A percentile compares a stretch with the other conserved stretches of the same genome.
Evolutionary conservation across 805 yeast species (phyloP).

Genomic region (Candida golubevii): DNA sequence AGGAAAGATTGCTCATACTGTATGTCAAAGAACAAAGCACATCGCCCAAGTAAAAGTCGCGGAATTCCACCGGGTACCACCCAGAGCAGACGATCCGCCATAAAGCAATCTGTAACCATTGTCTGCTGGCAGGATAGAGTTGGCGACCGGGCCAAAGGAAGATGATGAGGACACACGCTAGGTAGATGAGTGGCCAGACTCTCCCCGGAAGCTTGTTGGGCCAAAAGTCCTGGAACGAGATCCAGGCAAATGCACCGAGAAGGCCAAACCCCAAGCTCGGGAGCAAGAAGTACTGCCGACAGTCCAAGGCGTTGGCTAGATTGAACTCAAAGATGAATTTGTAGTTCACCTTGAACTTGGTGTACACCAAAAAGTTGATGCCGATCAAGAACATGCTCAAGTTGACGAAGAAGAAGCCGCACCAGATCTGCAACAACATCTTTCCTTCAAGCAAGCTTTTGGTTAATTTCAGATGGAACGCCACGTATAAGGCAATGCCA

Average conservation of each 20-base stretch:
- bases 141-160: constrained; percentile 60
- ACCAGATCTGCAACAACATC: constrained; percentile 83
- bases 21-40: constrained; percentile 85
- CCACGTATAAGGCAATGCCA: constrained; percentile 52
- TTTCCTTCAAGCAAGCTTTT: constrained; percentile 50
- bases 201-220: constrained; percentile 55
- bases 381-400: constrained; percentile 63
- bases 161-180: constrained; percentile 47
- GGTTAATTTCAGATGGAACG: constrained; percentile 34
- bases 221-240: constrained; percentile 71
- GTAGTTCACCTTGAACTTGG: constrained; percentile 73
- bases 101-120: constrained; percentile 69
- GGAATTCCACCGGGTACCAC: constrained; percentile 88
- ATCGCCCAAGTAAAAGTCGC: constrained; percentile 92
- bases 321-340: constrained; percentile 89
- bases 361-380: constrained; percentile 70
- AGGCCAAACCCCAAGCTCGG: constrained; percentile 58
- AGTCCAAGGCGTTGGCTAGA: constrained; percentile 60
- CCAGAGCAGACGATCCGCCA: constrained; percentile 80
- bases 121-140: constrained; percentile 58
- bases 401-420: constrained; percentile 70
- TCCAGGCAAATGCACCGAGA: constrained; percentile 63
- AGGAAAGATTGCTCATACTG: constrained; percentile 76
- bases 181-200: constrained; percentile 77
- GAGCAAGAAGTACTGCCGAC: constrained; percentile 58